Base-by-base conservation (phyloP, 768 basidiomycete genomes). In the Thelephora ganbajun region DNA sequence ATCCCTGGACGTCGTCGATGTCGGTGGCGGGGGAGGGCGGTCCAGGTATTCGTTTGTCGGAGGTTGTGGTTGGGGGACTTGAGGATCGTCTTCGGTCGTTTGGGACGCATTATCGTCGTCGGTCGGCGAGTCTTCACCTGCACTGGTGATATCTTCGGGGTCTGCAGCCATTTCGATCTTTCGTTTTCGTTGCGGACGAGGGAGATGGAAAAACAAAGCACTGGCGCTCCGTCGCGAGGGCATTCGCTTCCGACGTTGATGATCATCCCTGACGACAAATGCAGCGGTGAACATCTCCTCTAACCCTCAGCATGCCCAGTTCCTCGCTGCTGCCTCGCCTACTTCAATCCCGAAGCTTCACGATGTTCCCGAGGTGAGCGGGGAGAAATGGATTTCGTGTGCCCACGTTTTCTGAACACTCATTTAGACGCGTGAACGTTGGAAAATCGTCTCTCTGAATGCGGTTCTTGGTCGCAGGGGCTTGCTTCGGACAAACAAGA, bases 61-160 rank as follows among this genome's bases (percentile, higher is more conserved):
- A 0, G 69, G 66, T 35, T 67, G 66, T 43, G 71, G 71, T 43
- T 80, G 75, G 2, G 83, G 83, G 6, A 86, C 66, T 58, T 83
- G 79, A 16, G 83, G 83, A 48, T 89, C 86, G 52, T 89, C 86
- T 63, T 89, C 86, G 3, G 86, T 89, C 0, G 84, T 84, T 55
- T 89, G 84, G 5, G 85, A 89, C 1, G 80, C 79, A 26, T 75
- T 78, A 55, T 87, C 73, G 44, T 75, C 72, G 49, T 74, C 72
- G 4, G 71, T 69, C 0, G 71, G 69, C 1, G 71, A 71, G 33
- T 64, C 61, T 23, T 73, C 71, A 22, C 39, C 39, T 9, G 18
- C 39, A 14, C 39, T 41, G 39, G 39, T 14, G 18, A 41, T 49
- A 56, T 53, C 9, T 47, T 56, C 13, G 4, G 26, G 26, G 9